Evolutionary conservation across 371 early-diverging fungal genomes (phyloP).

Genomic region (Haplosporangium sp.): DNA sequence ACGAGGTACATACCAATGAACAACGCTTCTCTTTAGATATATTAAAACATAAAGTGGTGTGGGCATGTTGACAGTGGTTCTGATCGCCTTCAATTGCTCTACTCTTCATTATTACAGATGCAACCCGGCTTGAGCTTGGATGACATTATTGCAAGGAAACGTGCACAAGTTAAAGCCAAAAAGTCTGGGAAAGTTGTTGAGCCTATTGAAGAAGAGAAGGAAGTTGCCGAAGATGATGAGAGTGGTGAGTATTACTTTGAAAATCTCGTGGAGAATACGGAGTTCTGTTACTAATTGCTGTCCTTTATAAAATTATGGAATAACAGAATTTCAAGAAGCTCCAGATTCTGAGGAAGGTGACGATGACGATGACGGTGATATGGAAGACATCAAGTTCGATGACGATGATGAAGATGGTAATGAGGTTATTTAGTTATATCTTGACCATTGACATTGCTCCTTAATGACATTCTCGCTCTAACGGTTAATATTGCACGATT

Average conservation of each 20-base stretch:
- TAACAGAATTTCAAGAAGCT: slow-evolving; percentile 46
- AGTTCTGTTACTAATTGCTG: not conserved
- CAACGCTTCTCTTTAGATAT: not conserved
- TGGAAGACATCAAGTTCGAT: slow-evolving; percentile 56
- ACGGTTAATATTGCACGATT: not conserved
- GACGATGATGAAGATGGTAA: slow-evolving; percentile 57
- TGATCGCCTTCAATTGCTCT: not conserved
- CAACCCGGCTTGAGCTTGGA: slow-evolving; percentile 63
- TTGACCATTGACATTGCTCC: not conserved
- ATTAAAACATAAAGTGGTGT: not conserved
- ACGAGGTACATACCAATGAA: slow-evolving; percentile 53
- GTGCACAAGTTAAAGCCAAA: slow-evolving; percentile 58
- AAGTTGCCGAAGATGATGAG: slow-evolving; percentile 53
- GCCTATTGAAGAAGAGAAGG: slow-evolving; percentile 49
- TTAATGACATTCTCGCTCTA: not conserved
- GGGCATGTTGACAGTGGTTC: not conserved
- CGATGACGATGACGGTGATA: slow-evolving; percentile 40
- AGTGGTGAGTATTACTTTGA: slow-evolving; percentile 19
- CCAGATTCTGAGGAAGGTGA: slow-evolving; percentile 49
- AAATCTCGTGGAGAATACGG: too few relatives aligned
- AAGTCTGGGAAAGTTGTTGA: slow-evolving; percentile 55
- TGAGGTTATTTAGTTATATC: slow-evolving; percentile 6
- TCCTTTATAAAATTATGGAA: not conserved
- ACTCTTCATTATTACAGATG: slow-evolving; percentile 22
- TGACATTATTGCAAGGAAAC: slow-evolving; percentile 78